These are phyloP conservation scores for Chrysanthemum lavandulifolium DNA, from an alignment of 129 eudicot species.

Conservation along the genomic window DNA sequence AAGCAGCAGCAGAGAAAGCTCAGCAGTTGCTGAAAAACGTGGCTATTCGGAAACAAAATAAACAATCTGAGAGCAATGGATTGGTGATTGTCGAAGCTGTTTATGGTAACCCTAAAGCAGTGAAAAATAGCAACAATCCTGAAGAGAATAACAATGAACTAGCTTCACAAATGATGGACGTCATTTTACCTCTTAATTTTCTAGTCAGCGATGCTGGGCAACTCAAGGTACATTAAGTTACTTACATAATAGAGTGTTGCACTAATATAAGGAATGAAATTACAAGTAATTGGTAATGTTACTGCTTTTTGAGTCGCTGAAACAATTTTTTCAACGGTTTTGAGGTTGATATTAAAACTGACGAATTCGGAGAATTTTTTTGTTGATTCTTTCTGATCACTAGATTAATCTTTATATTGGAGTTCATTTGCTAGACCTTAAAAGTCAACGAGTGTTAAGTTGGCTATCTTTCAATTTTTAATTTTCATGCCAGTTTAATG, in stretches of 20 bases:
- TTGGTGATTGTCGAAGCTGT: conserved; percentile 69
- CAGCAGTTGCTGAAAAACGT: conserved; percentile 78
- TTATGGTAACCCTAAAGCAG: conserved; percentile 63
- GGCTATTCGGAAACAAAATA: conserved; percentile 73
- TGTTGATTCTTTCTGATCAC: too few relatives aligned
- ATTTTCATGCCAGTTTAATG: background rate
- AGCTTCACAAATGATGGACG: conserved; percentile 67
- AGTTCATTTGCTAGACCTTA: conserved; percentile 8
- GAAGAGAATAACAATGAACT: conserved; percentile 55
- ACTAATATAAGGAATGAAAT: background rate
- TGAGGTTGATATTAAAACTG: too few relatives aligned
- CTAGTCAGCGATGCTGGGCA: conserved; percentile 80
- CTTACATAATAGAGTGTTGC: background rate
- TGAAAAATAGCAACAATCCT: conserved; percentile 37
- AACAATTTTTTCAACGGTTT: background rate
- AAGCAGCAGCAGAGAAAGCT: conserved; percentile 87
- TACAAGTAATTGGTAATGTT: background rate
- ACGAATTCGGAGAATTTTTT: too few relatives aligned
- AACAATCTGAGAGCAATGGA: conserved; percentile 65
- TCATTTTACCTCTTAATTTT: conserved; percentile 82
- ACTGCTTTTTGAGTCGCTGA: background rate
- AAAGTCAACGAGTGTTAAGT: background rate
- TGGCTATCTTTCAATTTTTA: background rate
- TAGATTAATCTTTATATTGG: background rate
- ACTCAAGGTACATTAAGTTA: conserved; percentile 63